A percentile compares a stretch with the other conserved stretches of the same genome.
These are phyloP conservation scores for Paxillus ammoniavirescens DNA, from an alignment of 768 basidiomycete species.

Conservation along the genomic window DNA sequence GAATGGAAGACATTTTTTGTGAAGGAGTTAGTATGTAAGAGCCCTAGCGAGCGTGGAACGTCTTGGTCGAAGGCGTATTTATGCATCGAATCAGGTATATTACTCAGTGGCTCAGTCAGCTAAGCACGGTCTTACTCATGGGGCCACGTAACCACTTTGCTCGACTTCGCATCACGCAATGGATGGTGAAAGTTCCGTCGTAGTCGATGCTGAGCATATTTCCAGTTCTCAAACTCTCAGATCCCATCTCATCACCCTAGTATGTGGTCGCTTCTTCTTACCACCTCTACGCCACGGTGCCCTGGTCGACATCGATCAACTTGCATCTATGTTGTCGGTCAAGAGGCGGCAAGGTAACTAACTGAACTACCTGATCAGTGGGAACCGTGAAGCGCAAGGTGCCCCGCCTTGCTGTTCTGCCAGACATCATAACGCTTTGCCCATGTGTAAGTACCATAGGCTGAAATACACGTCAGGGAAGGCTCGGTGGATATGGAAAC, in stretches of 20 bases:
- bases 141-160: background rate
- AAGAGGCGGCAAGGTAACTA: constrained; percentile 10
- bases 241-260: too few relatives aligned
- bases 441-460: constrained; percentile 79
- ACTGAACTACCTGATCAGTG: constrained; percentile 18
- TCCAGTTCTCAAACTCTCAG: too few relatives aligned
- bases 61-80: constrained; percentile 6
- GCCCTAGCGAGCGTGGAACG: too few relatives aligned
- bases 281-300: too few relatives aligned
- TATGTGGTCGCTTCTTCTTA: too few relatives aligned
- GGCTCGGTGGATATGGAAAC: background rate
- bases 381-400: constrained; percentile 46
- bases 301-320: background rate
- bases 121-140: background rate
- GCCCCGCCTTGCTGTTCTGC: constrained; percentile 82
- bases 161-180: too few relatives aligned
- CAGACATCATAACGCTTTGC: constrained; percentile 65
- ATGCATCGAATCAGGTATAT: background rate
- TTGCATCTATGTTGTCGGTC: constrained; percentile 16
- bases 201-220: too few relatives aligned
- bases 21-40: too few relatives aligned
- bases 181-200: too few relatives aligned
- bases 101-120: constrained; percentile 17
- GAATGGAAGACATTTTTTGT: constrained; percentile 30
- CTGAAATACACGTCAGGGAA: constrained; percentile 36